Conservation (phyloP, 768 basidiomycete species). For the Agaricus subrufescens region DNA sequence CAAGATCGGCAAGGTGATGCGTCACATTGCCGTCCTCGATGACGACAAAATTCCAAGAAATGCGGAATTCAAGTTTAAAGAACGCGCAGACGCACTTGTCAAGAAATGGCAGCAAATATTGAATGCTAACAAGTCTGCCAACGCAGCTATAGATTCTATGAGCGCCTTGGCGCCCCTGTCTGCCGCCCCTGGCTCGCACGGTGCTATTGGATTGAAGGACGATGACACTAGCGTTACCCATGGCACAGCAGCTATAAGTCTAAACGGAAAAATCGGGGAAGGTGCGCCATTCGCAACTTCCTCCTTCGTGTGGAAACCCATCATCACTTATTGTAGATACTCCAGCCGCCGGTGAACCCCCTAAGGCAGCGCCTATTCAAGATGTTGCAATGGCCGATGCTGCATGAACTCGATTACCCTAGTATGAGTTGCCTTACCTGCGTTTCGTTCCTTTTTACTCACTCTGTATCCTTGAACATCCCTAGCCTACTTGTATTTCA, state of each 20-base stretch:
- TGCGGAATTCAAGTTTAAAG: conserved; percentile 58
- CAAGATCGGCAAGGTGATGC: conserved; percentile 86
- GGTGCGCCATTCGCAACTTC: neutral
- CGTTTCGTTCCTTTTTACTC: too few relatives aligned
- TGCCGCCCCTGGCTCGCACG: conserved; percentile 10
- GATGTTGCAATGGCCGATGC: too few relatives aligned
- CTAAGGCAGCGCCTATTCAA: neutral
- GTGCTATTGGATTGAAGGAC: conserved; percentile 3
- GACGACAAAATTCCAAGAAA: conserved; percentile 60
- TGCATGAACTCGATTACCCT: too few relatives aligned
- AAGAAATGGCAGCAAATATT: conserved; percentile 63
- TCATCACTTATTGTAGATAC: neutral
- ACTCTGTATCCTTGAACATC: too few relatives aligned
- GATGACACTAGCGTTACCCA: conserved; percentile 21
- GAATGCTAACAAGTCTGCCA: conserved; percentile 29
- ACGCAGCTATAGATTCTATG: neutral
- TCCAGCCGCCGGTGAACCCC: neutral
- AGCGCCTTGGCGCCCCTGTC: conserved; percentile 2
- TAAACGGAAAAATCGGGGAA: conserved; percentile 27
- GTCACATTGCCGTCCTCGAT: conserved; percentile 64
- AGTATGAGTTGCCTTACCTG: too few relatives aligned
- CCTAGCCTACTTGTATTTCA: too few relatives aligned
- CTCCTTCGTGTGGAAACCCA: neutral
- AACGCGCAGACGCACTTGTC: conserved; percentile 65
- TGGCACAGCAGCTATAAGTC: conserved; percentile 25